Base-by-base conservation (phyloP, 805 yeast genomes). In the Metschnikowia aberdeeniae region DNA sequence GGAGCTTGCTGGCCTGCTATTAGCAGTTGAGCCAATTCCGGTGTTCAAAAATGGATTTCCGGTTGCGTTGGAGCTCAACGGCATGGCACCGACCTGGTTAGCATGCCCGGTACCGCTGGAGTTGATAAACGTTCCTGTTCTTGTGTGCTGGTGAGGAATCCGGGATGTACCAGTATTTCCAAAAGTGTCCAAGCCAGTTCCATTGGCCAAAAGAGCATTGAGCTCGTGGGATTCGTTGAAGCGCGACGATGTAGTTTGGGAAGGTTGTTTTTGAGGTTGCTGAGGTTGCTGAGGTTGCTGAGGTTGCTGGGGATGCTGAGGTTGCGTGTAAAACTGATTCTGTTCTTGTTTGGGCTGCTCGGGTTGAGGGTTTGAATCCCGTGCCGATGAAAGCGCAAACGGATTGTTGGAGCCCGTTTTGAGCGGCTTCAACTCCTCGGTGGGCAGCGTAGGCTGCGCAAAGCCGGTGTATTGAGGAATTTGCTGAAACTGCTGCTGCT, bases 121-220 rank as follows among this genome's bases (percentile, higher is more conserved):
- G 65, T 86, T 89, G 56, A 92, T 76, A 61, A 90, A 89, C 13
- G 80, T 82, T 5, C 84, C 82, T 2, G 93, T 82, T 53, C 78
- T 80, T 1, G 97, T 92, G 62, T 86, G 92, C 60, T 92, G 97
- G 37, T 95, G 95, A 3, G 98, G 96, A 44, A 92, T 78, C 68
- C 97, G 82, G 6, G 81, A 64, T 17, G 80, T 83, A 44, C 96
- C 96, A 13, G 85, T 81, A 64, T 88, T 89, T 62, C 96, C 96
- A 64, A 87, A 93, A 0, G 97, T 90, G 68, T 90, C 99, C 46
- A 89, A 73, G 28, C 96, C 97, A 0, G 96, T 87, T 26, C 96
- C 97, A 36, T 81, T 78, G 10, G 93, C 88, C 52, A 92, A 71
- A 44, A 90, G 72, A 43, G 78, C 76, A 68, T 89, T 89, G 59